phyloP scores from a whole-genome alignment of 768 basidiomycete genomes.

The Cyathus striatus region DNA sequence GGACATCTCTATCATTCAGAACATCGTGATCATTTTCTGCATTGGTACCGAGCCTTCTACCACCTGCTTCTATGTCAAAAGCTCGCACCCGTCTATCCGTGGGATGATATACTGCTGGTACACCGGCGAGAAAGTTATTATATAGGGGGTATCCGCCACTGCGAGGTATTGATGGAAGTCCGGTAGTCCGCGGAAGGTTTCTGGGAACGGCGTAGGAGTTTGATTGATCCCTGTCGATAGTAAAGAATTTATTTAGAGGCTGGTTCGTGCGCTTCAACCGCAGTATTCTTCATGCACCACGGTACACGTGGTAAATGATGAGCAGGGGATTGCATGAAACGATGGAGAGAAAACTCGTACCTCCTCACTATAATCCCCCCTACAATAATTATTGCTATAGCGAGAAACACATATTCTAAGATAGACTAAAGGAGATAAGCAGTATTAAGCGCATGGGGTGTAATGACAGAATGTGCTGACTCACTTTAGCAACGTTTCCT shows the following conservation, averaged over 20 bases:
- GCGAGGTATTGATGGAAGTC: constrained; percentile 5
- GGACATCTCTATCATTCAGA: constrained; percentile 34
- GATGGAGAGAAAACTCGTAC: too few species aligned
- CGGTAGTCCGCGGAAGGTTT: constrained; percentile 8
- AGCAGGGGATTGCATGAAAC: too few species aligned
- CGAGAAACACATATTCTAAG: constrained; percentile 24
- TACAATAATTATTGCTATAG: constrained; percentile 16
- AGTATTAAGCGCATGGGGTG: neutral
- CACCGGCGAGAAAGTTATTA: constrained; percentile 6
- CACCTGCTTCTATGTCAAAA: constrained; percentile 31
- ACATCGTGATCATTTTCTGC: constrained; percentile 21
- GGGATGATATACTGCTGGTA: constrained; percentile 9
- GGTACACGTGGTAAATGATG: too few species aligned
- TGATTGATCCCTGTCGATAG: neutral
- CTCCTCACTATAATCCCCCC: constrained; percentile 16
- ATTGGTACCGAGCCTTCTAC: constrained; percentile 24
- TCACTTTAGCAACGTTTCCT: constrained; percentile 17
- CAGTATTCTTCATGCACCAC: too few species aligned
- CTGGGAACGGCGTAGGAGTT: neutral
- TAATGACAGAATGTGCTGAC: too few species aligned
- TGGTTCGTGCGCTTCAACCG: neutral
- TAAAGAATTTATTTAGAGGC: neutral
- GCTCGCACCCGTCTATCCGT: constrained; percentile 18
- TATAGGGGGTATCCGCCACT: constrained; percentile 2
- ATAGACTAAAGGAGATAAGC: constrained; percentile 13